phyloP scores from a whole-genome alignment of 1,139 yeast species.

The Scheffersomyces segobiensis region DNA sequence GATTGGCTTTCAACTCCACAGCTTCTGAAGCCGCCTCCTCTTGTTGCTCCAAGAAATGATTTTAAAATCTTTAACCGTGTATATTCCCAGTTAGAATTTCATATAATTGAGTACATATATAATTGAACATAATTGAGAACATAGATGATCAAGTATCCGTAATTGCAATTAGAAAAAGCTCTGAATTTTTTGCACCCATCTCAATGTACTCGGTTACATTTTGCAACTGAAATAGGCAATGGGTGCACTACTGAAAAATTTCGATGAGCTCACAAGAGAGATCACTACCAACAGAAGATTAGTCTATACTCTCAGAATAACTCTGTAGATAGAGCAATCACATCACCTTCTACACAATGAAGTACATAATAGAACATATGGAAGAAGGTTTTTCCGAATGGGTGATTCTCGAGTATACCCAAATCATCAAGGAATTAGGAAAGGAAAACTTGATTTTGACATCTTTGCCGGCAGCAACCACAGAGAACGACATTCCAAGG shows the following conservation, averaged over 20 bases:
- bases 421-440: slow-evolving; percentile 83
- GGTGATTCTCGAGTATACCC: slow-evolving; percentile 86
- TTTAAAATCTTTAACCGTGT: not conserved
- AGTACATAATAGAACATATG: slow-evolving; percentile 95
- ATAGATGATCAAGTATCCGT: not conserved
- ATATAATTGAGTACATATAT: not conserved
- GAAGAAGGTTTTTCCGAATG: slow-evolving; percentile 96
- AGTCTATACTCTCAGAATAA: not conserved
- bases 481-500: slow-evolving; percentile 64
- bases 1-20: slow-evolving; percentile 37
- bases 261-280: not conserved
- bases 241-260: not conserved
- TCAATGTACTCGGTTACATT: too few relatives aligned
- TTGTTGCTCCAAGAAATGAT: slow-evolving; percentile 21
- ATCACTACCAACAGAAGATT: not conserved
- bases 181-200: not conserved
- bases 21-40: slow-evolving; percentile 8
- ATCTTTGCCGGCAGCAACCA: slow-evolving; percentile 68
- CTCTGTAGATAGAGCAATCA: not conserved
- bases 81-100: not conserved
- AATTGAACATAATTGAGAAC: not conserved
- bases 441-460: slow-evolving; percentile 71
- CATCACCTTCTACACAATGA: slow-evolving; percentile 45
- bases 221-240: not conserved
- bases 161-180: too few relatives aligned